Percentiles rank a stretch among this genome's conserved stretches.
Conservation (phyloP, 345 rosid genomes). For the Lepidium didymum region DNA sequence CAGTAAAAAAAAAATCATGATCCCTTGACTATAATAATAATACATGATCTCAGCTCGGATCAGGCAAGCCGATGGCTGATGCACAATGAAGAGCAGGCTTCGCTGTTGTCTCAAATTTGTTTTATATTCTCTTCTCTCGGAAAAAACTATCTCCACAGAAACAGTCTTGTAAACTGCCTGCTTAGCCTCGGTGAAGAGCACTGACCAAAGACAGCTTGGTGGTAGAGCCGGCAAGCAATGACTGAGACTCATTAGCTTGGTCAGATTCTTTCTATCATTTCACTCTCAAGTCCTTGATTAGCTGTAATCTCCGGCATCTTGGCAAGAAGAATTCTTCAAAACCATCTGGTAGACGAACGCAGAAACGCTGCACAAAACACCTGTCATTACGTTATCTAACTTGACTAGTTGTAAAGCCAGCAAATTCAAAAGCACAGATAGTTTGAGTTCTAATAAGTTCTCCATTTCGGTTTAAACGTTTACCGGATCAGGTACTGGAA, state of each 20-base stretch:
- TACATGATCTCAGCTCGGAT: neutral
- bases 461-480: too few species aligned
- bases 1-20: neutral
- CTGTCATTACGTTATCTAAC: neutral
- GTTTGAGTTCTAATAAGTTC: too few species aligned
- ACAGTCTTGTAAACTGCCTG: neutral
- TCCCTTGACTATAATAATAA: neutral
- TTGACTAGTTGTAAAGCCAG: too few species aligned
- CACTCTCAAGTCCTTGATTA: neutral
- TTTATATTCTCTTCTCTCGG: neutral
- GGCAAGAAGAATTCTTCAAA: neutral
- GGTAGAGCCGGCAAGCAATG: neutral
- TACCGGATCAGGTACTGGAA: too few species aligned
- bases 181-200: neutral
- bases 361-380: neutral
- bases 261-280: neutral
- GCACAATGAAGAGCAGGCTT: neutral
- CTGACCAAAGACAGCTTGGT: neutral
- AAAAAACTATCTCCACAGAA: neutral
- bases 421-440: too few species aligned
- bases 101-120: neutral
- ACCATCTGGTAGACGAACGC: neutral
- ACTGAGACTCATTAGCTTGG: neutral
- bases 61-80: neutral
- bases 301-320: neutral